Evolutionary conservation across 106 monocot species (phyloP), one percentile per base, ranked within the genome.

Genomic region (Vanilla planifolia): DNA sequence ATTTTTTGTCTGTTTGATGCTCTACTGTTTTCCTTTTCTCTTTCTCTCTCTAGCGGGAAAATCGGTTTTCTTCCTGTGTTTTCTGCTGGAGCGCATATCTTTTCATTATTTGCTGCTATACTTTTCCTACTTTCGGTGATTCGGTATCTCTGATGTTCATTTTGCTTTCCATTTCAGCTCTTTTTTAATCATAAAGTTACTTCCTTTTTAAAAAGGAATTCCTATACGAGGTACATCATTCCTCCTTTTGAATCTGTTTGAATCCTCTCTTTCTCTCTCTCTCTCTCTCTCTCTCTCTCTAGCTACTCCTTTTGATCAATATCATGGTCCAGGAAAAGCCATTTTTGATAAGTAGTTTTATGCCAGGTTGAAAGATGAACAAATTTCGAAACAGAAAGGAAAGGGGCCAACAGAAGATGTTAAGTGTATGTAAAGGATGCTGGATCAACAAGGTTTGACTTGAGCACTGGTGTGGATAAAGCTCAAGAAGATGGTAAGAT

Each of bases 381-480:
- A 14, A n/a, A 1, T 56, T 30, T 34, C 1, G 17, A 59, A 36
- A 24, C 37, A 34, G 6, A 59, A 39, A 21, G 8, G 34, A 21
- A 9, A 4, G 2, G 39, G 59, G 7, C 17, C n/a, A 39, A 37
- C n/a, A 30, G 29, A 52, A n/a, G 53, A 29, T n/a, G 26, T 53
- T 16, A n/a, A 27, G 6, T 6, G 22, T 17, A 30, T 53, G 53
- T 30, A 39, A 37, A 39, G 33, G 33, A 56, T 32, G 33, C 17
- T 36, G 37, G 39, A 7, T 39, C 39, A 37, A 37, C 15, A 36
- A 36, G 13, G 53, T 53, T 53, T 32, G 53, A 53, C 53, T 30
- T 53, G 30, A 53, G 30, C 53, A 53, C 16, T 53, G 53, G 32
- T 29, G 53, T 53, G 53, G 59, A 59, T 59, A 59, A 53, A 53